A percentile compares a stretch with the other conserved stretches of the same genome.
Evolutionary conservation across 75 land plant genomes (phyloP).

Genomic region (Ceratopteris richardii): DNA sequence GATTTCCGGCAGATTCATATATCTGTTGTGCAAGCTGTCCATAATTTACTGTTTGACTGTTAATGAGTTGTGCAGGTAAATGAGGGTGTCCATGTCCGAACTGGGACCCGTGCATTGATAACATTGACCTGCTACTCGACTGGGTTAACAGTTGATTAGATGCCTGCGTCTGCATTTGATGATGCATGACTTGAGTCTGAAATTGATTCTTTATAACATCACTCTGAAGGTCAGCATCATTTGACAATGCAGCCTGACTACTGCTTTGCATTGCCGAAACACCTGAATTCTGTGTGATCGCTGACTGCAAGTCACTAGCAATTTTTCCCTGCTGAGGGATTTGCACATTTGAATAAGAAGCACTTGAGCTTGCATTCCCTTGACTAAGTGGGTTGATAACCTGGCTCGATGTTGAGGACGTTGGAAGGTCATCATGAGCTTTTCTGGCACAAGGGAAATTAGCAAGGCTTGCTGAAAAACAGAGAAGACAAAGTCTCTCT

Average conservation of each 20-base stretch:
- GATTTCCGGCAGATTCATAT: constrained; percentile 18
- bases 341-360: constrained; percentile 13
- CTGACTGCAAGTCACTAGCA: not conserved
- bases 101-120: not conserved
- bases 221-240: constrained; percentile 23
- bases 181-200: constrained; percentile 25
- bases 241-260: constrained; percentile 9
- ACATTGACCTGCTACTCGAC: not conserved
- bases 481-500: not conserved
- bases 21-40: constrained; percentile 28
- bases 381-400: constrained; percentile 29
- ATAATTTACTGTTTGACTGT: constrained; percentile 15
- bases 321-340: constrained; percentile 6
- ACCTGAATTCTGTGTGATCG: constrained; percentile 8
- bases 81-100: constrained; percentile 17
- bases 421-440: constrained; percentile 28
- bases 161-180: not conserved
- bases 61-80: constrained; percentile 1
- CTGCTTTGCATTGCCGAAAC: constrained; percentile 5
- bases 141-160: not conserved
- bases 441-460: constrained; percentile 34
- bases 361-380: constrained; percentile 15
- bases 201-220: constrained; percentile 10
- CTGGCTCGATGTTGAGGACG: constrained; percentile 15
- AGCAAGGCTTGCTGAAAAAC: constrained; percentile 26